Conservation (phyloP, 768 basidiomycete genomes). For the Mycena indigotica region DNA sequence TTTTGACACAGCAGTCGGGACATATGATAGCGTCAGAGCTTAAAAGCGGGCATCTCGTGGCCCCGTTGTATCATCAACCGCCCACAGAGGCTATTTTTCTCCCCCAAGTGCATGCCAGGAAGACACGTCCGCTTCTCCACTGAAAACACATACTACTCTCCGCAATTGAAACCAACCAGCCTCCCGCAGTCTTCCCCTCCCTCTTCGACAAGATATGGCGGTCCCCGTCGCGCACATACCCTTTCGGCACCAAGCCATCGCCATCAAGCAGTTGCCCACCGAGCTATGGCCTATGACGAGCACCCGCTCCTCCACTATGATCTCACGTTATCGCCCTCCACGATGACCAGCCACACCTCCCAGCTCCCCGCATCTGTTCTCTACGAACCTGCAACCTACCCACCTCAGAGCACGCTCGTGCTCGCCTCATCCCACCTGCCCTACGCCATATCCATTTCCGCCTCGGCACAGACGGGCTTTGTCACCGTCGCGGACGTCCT, state of each 20-base stretch:
- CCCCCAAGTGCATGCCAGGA: constrained; percentile 2
- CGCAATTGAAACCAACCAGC: not conserved
- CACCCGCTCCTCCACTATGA: not conserved
- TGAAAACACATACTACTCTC: constrained; percentile 1
- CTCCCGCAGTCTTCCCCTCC: not conserved
- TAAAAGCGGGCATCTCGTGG: too few relatives aligned
- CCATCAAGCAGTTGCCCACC: not conserved
- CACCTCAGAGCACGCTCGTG: not conserved
- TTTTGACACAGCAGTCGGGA: too few relatives aligned
- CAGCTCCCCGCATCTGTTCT: not conserved
- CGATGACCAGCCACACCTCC: not conserved
- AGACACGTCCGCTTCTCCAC: not conserved
- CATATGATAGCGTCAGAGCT: too few relatives aligned
- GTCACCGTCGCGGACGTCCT: constrained; percentile 2
- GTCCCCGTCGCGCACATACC: not conserved
- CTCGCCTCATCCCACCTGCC: not conserved
- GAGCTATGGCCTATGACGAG: not conserved
- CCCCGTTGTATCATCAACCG: not conserved
- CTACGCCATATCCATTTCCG: not conserved
- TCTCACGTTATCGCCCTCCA: not conserved
- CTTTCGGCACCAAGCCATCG: not conserved
- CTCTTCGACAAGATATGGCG: not conserved
- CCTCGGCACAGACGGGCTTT: not conserved
- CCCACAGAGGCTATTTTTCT: not conserved
- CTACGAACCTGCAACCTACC: not conserved